Evolutionary conservation across 208 protist species (phyloP), one percentile per base, ranked within the genome.

Genomic region (Trypanosoma rangeli): DNA sequence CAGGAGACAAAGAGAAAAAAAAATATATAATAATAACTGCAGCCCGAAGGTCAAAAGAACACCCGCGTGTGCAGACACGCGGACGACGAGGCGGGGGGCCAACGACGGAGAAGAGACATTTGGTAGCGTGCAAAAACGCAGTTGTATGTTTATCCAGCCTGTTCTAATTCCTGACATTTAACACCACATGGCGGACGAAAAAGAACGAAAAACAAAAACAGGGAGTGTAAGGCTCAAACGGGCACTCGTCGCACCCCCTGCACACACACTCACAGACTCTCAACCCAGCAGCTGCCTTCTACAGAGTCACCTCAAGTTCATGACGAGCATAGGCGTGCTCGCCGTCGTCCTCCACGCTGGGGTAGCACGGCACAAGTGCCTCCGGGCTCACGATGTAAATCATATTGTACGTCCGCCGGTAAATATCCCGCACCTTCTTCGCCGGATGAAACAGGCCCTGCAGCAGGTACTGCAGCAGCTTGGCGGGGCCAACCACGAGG

Each of bases 371-470:
- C 15, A 99, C 85, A 3, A 99, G 74, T 15, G 87, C 84, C 60
- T 98, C 97, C 68, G 98, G 98, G n/a, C 83, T 86, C 48, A 92
- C 90, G 29, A 99, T 92, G 79, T 99, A 99, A 28, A 99, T 67
- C 70, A 94, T 98, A 86, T 99, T 99, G 85, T 99, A 99, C n/a
- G 99, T 93, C 70, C 99, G 97, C 83, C 99, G 98, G 87, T 99
- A 99, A 53, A 99, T 94, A 57, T 99, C 96, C 42, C 99, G 95
- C 24, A 99, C 98, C 79, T 98, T 97, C 57, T 97, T 86, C 31
- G 98, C 97, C 1, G 99, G 99, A 74, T 99, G 98, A 82, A 99
- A 99, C 20, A 99, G 76, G 24, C 99, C 99, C 72, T 97, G 94
- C 24, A 99, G 35, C 0, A 94, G 78, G 78, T 99, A 99, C 63